These are phyloP conservation scores for Debaryomyces robertsiae DNA, from an alignment of 1,139 yeast species.

Conservation along the genomic window DNA sequence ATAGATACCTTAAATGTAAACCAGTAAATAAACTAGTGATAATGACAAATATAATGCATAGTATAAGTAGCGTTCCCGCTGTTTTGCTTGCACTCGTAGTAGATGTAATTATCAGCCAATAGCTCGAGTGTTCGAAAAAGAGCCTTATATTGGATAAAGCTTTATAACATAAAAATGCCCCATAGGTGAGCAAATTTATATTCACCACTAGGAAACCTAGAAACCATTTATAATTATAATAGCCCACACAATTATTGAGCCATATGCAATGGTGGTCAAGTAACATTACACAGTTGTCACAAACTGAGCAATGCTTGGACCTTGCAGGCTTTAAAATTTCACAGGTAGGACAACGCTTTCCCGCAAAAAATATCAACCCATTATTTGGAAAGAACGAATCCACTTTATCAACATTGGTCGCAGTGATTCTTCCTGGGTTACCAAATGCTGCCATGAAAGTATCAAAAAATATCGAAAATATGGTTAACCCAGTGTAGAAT, in stretches of 20 bases:
- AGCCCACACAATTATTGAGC: constrained; percentile 90
- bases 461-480: constrained; percentile 37
- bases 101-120: constrained; percentile 31
- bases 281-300: constrained; percentile 65
- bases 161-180: constrained; percentile 46
- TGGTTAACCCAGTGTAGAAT: constrained; percentile 30
- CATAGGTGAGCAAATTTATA: constrained; percentile 60
- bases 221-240: constrained; percentile 73
- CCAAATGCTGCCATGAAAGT: constrained; percentile 47
- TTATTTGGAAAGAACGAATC: constrained; percentile 43
- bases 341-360: constrained; percentile 58
- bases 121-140: constrained; percentile 16
- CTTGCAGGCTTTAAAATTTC: constrained; percentile 74
- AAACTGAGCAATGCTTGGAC: constrained; percentile 83
- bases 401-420: constrained; percentile 22
- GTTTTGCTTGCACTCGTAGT: constrained; percentile 40
- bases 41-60: constrained; percentile 56
- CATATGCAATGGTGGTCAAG: constrained; percentile 96
- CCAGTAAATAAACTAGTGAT: constrained; percentile 58
- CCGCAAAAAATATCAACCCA: constrained; percentile 57
- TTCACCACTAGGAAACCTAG: constrained; percentile 60
- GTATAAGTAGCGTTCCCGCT: constrained; percentile 53
- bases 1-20: constrained; percentile 64
- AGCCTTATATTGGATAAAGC: constrained; percentile 23
- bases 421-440: constrained; percentile 54